Evolutionary conservation across 1,284 basidiomycete species (phyloP), one percentile per base, ranked within the genome.

Genomic region (Ganoderma leucocontextum): DNA sequence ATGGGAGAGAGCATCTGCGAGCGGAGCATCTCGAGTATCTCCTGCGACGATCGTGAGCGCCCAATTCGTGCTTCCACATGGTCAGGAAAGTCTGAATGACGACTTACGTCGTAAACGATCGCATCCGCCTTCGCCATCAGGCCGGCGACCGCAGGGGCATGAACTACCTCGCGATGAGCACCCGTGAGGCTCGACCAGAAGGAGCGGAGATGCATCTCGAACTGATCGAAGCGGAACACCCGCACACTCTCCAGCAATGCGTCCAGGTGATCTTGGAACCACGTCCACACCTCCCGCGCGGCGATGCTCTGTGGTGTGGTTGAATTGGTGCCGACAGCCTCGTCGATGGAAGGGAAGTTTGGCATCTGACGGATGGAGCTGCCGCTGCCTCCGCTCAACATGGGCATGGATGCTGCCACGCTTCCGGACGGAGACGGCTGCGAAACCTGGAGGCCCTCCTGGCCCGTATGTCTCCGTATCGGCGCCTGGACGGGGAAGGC

Each of bases 121-220:
- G 93, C 93, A 81, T 95, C 93, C 12, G 94, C 93, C 77, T 92
- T 93, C 39, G 92, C 92, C 92, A 95, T 95, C 71, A 95, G 79
- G 25, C 93, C 93, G 35, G 94, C 93, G 72, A 95, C 91, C 8
- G 93, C 92, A 60, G 94, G 93, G 10, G 93, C 94, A 78, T 95
- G 94, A 8, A 94, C 93, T 57, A 95, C 89, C 77, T 95, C 94
- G 25, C 93, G 88, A 78, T 95, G 91, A 74, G 88, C 87, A 36
- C 91, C 91, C 69, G 82, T 86, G 70, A 95, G 79, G 71, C 82
- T 90, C 7, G 89, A 86, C 94, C 94, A 95, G 81, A 95, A 95
- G 29, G 90, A 88, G 53, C 94, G 89, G 53, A 95, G 80, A 75
- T 94, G 87, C 82, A 95, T 88, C 80, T 95, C 93, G 75, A 95